Evolutionary conservation across 2,329 filamentous ascomycete species (phyloP).

Genomic region (Claviceps pusilla): DNA sequence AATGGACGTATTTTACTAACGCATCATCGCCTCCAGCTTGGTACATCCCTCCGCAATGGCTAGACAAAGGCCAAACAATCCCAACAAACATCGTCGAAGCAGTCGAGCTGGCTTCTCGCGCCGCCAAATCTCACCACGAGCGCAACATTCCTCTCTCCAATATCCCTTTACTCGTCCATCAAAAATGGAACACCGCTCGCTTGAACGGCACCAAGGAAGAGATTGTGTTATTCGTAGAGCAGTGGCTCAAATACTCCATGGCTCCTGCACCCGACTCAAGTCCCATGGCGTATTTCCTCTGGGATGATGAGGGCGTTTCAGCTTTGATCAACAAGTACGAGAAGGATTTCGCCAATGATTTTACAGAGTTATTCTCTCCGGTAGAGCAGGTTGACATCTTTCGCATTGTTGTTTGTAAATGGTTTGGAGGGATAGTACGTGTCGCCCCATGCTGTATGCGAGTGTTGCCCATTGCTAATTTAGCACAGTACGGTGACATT

Average conservation of each 20-base stretch:
- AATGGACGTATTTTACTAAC: neutral
- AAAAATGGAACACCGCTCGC: slow-evolving; percentile 2
- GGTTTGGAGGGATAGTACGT: slow-evolving; percentile 4
- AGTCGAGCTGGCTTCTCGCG: neutral
- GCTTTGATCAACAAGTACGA: slow-evolving; percentile 2
- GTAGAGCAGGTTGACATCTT: slow-evolving; percentile 3
- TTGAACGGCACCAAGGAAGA: slow-evolving; percentile 1
- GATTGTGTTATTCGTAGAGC: neutral
- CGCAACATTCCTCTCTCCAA: neutral
- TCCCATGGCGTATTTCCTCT: slow-evolving; percentile 2
- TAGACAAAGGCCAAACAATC: neutral
- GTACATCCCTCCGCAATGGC: slow-evolving; percentile 2
- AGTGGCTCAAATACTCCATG: neutral
- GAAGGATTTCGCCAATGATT: neutral
- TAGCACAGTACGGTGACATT: slow-evolving; percentile 1
- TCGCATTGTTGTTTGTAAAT: slow-evolving; percentile 3
- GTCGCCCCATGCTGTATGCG: neutral
- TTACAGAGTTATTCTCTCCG: neutral
- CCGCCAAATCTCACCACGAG: neutral
- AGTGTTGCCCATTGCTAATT: neutral
- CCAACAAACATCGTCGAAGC: slow-evolving; percentile 1
- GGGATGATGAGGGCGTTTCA: slow-evolving; percentile 3
- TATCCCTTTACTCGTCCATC: slow-evolving; percentile 1
- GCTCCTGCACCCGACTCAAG: neutral
- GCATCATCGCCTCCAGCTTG: neutral